These are phyloP conservation scores for Pisolithus sp. DNA, from an alignment of 768 basidiomycete species.

Conservation along the genomic window DNA sequence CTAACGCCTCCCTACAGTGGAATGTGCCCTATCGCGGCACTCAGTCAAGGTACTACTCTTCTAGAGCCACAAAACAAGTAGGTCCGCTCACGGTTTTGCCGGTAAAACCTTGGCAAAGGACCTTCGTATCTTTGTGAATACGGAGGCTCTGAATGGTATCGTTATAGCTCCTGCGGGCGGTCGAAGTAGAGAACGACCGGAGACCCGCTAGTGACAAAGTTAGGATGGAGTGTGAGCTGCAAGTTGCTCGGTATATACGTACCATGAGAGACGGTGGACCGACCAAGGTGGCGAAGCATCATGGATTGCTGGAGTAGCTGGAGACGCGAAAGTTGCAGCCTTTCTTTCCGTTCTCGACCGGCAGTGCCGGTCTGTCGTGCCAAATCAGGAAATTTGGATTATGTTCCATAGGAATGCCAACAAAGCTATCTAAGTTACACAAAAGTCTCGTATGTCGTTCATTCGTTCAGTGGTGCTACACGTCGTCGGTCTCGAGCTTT, in stretches of 20 bases:
- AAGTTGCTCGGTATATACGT: neutral
- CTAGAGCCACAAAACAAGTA: neutral
- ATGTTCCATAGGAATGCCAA: neutral
- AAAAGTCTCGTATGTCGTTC: neutral
- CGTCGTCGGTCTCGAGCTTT: constrained; percentile 64
- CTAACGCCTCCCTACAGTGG: constrained; percentile 89
- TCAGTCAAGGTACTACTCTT: neutral
- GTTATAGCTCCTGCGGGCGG: constrained; percentile 70
- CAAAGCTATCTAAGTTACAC: neutral
- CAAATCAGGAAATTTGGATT: neutral
- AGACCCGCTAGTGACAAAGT: constrained; percentile 45
- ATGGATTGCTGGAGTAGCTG: constrained; percentile 10
- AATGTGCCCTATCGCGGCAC: constrained; percentile 74
- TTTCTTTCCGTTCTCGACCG: constrained; percentile 6
- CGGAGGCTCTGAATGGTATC: constrained; percentile 88
- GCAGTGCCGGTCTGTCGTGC: neutral
- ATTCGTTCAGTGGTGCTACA: constrained; percentile 24
- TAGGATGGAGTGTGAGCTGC: neutral
- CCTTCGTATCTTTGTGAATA: constrained; percentile 92
- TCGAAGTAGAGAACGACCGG: constrained; percentile 78
- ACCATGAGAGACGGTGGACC: constrained; percentile 51
- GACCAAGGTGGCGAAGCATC: constrained; percentile 61
- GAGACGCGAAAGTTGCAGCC: constrained; percentile 4
- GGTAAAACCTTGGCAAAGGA: constrained; percentile 87
- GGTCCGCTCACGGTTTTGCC: constrained; percentile 74